phyloP scores from a whole-genome alignment of 2,329 filamentous ascomycete genomes.

The Arthrobotrys conoides region DNA sequence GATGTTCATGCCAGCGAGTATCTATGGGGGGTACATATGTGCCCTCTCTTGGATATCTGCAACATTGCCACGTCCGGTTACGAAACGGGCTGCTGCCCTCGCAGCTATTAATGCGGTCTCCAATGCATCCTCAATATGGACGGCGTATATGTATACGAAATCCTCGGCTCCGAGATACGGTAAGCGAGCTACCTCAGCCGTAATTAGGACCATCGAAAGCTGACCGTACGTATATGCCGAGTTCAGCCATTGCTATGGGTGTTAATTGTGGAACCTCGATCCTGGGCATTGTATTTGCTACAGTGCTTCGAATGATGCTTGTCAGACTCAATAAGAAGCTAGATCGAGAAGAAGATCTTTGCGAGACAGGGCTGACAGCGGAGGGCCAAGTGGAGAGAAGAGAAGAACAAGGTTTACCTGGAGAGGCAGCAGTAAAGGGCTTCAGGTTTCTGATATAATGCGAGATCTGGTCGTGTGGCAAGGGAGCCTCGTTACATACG shows the following conservation, averaged over 20 bases:
- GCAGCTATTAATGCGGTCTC: slow-evolving; percentile 82
- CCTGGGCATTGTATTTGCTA: slow-evolving; percentile 76
- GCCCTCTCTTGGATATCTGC: slow-evolving; percentile 82
- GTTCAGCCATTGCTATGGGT: slow-evolving; percentile 73
- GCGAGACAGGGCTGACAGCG: slow-evolving; percentile 32
- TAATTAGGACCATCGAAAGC: not conserved
- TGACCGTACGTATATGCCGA: slow-evolving; percentile 1
- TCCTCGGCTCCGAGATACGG: slow-evolving; percentile 63
- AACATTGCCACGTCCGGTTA: slow-evolving; percentile 80
- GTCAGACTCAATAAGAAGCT: slow-evolving; percentile 78
- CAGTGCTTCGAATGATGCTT: slow-evolving; percentile 75
- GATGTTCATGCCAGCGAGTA: slow-evolving; percentile 76
- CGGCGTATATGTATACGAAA: slow-evolving; percentile 77
- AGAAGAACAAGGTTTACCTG: slow-evolving; percentile 72
- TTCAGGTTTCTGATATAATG: slow-evolving; percentile 76
- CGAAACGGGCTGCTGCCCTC: slow-evolving; percentile 80
- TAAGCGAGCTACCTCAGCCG: slow-evolving; percentile 14
- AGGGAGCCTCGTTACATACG: not conserved
- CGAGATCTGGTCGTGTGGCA: not conserved
- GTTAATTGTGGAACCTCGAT: slow-evolving; percentile 78
- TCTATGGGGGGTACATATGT: slow-evolving; percentile 78
- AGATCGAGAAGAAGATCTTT: slow-evolving; percentile 73
- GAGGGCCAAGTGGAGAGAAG: slow-evolving; percentile 64
- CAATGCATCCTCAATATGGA: slow-evolving; percentile 79
- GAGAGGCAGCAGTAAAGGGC: slow-evolving; percentile 73